These are phyloP conservation scores for Pichia phayaonensis DNA, from an alignment of 805 yeast species.

Conservation along the genomic window DNA sequence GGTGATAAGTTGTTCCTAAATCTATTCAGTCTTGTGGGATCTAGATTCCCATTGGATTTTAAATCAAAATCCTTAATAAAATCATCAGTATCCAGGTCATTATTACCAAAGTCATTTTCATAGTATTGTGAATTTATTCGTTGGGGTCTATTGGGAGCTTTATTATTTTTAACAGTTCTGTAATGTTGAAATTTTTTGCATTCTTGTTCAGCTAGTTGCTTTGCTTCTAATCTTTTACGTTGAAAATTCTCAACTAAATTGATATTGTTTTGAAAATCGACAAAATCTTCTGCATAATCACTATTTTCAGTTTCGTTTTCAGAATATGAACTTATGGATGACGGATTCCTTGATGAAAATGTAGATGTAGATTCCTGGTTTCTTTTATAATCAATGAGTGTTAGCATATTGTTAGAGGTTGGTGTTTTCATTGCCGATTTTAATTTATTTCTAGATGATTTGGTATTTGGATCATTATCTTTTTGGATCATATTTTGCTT, in stretches of 20 bases:
- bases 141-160: neutral
- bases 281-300: conserved; percentile 26
- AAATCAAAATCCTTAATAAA: conserved; percentile 23
- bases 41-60: conserved; percentile 20
- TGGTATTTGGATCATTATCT: neutral
- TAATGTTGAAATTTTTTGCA: conserved; percentile 5
- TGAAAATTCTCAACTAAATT: conserved; percentile 15
- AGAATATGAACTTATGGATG: conserved; percentile 13
- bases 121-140: conserved; percentile 7
- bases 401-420: neutral
- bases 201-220: conserved; percentile 12
- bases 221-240: conserved; percentile 16
- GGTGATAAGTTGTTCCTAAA: conserved; percentile 13
- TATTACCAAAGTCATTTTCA: neutral
- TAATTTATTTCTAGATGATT: neutral
- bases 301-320: conserved; percentile 29
- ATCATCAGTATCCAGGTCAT: neutral
- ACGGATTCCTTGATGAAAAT: conserved; percentile 15
- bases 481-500: neutral
- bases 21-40: conserved; percentile 16
- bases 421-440: neutral
- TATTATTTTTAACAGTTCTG: neutral
- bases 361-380: conserved; percentile 24
- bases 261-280: conserved; percentile 11
- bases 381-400: neutral